A percentile compares a stretch with the other conserved stretches of the same genome.
Conservation (phyloP, 1,284 basidiomycete genomes). For the Baeospora myosura region DNA sequence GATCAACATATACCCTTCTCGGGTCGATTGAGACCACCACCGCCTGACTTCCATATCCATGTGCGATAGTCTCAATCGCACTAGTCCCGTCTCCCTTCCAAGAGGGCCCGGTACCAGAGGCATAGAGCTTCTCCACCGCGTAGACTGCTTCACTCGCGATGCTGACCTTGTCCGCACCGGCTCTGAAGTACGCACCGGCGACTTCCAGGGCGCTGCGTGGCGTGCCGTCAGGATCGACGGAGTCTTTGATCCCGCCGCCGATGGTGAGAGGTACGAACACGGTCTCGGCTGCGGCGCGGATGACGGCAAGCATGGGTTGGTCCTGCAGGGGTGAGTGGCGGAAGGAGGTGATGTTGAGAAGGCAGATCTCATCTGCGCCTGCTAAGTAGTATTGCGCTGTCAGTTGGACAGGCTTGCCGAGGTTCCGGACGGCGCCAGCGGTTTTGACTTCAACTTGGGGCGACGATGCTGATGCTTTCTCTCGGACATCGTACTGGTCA, state of each 20-base stretch:
- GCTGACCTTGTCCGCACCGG: constrained; percentile 96
- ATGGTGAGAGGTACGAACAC: constrained; percentile 99
- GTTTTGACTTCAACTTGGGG: constrained; percentile 31
- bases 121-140: constrained; percentile 81
- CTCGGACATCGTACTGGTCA: constrained; percentile 97
- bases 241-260: constrained; percentile 97
- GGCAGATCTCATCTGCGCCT: constrained; percentile 94
- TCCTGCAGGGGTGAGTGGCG: constrained; percentile 91
- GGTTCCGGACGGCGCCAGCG: constrained; percentile 86
- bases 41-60: constrained; percentile 90
- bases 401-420: constrained; percentile 95
- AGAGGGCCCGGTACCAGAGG: constrained; percentile 10
- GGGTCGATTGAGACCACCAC: constrained; percentile 98
- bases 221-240: constrained; percentile 92
- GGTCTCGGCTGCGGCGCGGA: constrained; percentile 82
- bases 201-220: constrained; percentile 84
- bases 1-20: constrained; percentile 78
- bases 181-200: constrained; percentile 93
- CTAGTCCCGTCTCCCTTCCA: constrained; percentile 60
- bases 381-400: constrained; percentile 81
- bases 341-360: constrained; percentile 99
- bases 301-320: constrained; percentile 97
- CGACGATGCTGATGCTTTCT: constrained; percentile 43
- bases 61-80: constrained; percentile 90
- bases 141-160: constrained; percentile 95